These are phyloP conservation scores for Lyophyllum decastes DNA, from an alignment of 768 basidiomycete species.

Conservation along the genomic window DNA sequence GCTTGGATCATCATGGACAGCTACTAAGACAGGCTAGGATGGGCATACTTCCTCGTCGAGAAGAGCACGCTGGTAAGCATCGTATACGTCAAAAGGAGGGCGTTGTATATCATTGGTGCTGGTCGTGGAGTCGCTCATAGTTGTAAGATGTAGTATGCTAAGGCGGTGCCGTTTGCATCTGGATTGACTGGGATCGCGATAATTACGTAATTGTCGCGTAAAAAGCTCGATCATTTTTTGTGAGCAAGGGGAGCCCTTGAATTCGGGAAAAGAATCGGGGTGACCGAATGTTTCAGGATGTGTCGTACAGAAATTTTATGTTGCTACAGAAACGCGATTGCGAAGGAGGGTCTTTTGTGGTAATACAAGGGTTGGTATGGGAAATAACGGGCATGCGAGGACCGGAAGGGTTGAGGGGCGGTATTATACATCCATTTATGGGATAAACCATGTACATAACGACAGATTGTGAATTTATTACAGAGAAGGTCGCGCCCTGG, in stretches of 20 bases:
- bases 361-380: constrained; percentile 2
- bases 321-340: constrained; percentile 18
- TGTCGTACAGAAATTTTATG: background rate
- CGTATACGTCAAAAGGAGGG: constrained; percentile 37
- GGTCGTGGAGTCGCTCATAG: constrained; percentile 1
- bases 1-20: background rate
- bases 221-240: no score
- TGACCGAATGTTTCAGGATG: constrained; percentile 6
- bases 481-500: constrained; percentile 2
- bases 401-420: background rate
- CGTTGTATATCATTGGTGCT: constrained; percentile 1
- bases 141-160: background rate
- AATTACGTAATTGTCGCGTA: constrained; percentile 12
- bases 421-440: background rate
- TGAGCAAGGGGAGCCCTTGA: background rate
- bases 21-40: background rate
- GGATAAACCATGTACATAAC: background rate
- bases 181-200: constrained; percentile 3
- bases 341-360: background rate
- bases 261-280: background rate
- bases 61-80: constrained; percentile 62
- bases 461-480: background rate
- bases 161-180: no score
- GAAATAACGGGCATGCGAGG: background rate
- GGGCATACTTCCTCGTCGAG: constrained; percentile 62